Evolutionary conservation across 1,284 basidiomycete genomes (phyloP).

Genomic region (Tilletia walkeri): DNA sequence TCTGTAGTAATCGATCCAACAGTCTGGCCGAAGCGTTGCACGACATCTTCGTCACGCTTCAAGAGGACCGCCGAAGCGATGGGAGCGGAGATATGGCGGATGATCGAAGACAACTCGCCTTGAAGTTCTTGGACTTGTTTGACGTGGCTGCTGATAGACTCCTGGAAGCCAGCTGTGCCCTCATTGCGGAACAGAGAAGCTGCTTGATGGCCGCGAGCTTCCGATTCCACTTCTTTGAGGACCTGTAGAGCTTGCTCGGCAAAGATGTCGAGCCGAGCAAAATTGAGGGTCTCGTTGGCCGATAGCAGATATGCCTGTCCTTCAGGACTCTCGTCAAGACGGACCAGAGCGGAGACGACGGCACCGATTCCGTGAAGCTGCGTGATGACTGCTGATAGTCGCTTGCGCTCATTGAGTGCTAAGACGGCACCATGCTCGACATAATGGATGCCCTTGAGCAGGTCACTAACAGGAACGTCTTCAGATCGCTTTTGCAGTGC

Average conservation of each 20-base stretch:
- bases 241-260: not conserved
- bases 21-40: not conserved
- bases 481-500: constrained; percentile 71
- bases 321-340: not conserved
- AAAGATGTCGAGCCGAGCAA: not conserved
- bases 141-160: not conserved
- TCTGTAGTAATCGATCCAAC: not conserved
- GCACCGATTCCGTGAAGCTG: not conserved
- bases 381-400: constrained; percentile 21
- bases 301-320: not conserved
- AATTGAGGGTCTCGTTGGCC: not conserved
- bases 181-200: not conserved
- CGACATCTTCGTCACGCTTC: not conserved
- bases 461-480: constrained; percentile 79
- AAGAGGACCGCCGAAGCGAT: not conserved
- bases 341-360: not conserved
- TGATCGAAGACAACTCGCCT: not conserved
- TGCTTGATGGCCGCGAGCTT: not conserved
- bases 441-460: constrained; percentile 74
- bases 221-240: not conserved
- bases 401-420: constrained; percentile 34
- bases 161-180: not conserved
- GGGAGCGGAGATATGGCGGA: not conserved
- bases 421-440: constrained; percentile 68
- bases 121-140: not conserved